phyloP scores from a whole-genome alignment of 192 early-diverging fungal genomes.

The Podila verticillata region DNA sequence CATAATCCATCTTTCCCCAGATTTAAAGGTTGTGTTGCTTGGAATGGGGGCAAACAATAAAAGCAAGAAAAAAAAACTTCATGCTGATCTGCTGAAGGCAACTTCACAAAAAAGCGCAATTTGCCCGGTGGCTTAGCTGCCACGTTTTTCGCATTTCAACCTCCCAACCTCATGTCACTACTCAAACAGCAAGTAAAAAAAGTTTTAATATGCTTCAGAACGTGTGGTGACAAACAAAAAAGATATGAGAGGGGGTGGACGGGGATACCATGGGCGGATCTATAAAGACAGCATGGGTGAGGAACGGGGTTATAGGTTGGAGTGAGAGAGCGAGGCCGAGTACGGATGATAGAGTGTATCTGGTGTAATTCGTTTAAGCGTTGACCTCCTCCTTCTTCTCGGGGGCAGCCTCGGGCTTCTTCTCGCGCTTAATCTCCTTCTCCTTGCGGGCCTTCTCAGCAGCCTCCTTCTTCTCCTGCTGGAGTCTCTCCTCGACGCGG shows the following conservation, averaged over 20 bases:
- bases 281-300: no score
- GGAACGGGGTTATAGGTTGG: no score
- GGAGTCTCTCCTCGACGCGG: conserved; percentile 64
- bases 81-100: no score
- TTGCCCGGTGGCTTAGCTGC: no score
- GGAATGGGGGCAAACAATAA: background rate
- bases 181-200: no score
- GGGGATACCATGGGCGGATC: no score
- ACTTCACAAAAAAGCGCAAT: no score
- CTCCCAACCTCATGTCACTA: no score
- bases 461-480: conserved; percentile 52
- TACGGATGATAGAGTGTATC: no score
- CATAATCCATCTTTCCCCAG: conserved; percentile 32
- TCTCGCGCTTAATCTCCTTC: conserved; percentile 51
- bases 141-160: background rate
- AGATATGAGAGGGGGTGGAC: no score
- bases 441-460: conserved; percentile 48
- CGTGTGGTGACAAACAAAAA: background rate
- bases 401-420: conserved; percentile 25
- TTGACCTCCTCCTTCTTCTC: conserved; percentile 21
- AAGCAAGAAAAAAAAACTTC: conserved; percentile 8
- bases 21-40: conserved; percentile 2
- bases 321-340: no score
- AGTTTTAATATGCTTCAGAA: background rate
- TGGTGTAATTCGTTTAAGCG: conserved; percentile 13